Conservation (phyloP, 2,329 filamentous ascomycete species). For the Plenodomus lindquistii region DNA sequence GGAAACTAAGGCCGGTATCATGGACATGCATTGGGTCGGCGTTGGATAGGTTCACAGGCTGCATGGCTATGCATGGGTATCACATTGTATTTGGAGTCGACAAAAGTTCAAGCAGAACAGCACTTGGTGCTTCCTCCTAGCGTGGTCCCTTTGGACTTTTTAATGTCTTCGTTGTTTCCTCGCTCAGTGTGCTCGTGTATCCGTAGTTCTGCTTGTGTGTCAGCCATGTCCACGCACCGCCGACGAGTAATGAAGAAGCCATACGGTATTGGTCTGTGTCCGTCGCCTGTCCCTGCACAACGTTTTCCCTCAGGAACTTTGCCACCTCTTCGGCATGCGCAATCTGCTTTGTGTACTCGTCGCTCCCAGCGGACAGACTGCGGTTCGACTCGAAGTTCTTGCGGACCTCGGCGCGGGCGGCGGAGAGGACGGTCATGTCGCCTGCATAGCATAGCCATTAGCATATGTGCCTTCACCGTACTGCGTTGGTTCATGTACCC, state of each 20-base stretch:
- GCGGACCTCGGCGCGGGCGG: constrained; percentile 74
- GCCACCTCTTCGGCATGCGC: constrained; percentile 83
- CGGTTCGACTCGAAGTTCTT: constrained; percentile 72
- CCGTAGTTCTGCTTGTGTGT: constrained; percentile 64
- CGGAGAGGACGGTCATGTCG: constrained; percentile 68
- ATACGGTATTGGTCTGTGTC: constrained; percentile 43
- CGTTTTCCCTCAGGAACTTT: constrained; percentile 75
- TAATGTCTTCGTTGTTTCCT: constrained; percentile 91
- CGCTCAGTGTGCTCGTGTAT: constrained; percentile 92
- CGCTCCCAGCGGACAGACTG: constrained; percentile 59
- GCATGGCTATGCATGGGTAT: constrained; percentile 29
- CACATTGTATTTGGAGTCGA: constrained; percentile 29
- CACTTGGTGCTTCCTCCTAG: constrained; percentile 41
- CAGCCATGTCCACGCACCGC: constrained; percentile 4
- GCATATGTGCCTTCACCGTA: background rate
- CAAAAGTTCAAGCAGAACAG: constrained; percentile 43
- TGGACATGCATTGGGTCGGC: constrained; percentile 27
- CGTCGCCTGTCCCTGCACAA: constrained; percentile 76
- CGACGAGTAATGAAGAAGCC: background rate
- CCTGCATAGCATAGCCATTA: constrained; percentile 54
- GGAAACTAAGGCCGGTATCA: constrained; percentile 65
- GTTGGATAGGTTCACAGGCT: constrained; percentile 18
- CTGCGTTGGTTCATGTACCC: constrained; percentile 56
- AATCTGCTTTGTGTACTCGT: constrained; percentile 67
- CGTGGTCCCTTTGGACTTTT: constrained; percentile 57